phyloP scores from a whole-genome alignment of 345 rosid genomes.

The Zanthoxylum bungeanum region DNA sequence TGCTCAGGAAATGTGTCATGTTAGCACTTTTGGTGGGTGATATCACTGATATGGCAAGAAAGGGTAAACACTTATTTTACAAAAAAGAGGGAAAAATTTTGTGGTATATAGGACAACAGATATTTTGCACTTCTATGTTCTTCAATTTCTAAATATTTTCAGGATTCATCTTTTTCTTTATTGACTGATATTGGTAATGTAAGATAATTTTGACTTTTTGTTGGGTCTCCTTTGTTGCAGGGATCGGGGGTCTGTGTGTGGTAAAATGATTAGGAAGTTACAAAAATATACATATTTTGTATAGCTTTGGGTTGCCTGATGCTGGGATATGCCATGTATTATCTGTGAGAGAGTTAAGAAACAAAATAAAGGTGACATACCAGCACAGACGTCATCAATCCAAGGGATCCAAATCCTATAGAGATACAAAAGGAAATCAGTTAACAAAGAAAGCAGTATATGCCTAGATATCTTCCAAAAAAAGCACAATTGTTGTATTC shows the following conservation, averaged over 20 bases:
- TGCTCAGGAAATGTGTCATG: not conserved
- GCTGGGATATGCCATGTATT: not conserved
- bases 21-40: not conserved
- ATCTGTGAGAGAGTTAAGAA: not conserved
- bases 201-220: not conserved
- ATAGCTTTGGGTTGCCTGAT: not conserved
- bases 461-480: not conserved
- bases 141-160: not conserved
- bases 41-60: not conserved
- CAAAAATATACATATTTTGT: not conserved
- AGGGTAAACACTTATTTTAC: too few species aligned
- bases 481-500: not conserved
- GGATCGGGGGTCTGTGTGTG: not conserved
- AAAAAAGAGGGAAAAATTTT: not conserved
- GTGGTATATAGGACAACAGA: not conserved
- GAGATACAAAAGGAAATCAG: slow-evolving; percentile 13
- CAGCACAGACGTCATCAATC: slow-evolving; percentile 98
- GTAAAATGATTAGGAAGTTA: not conserved
- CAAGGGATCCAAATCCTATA: slow-evolving; percentile 96
- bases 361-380: slow-evolving; percentile 31
- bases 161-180: not conserved
- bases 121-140: not conserved
- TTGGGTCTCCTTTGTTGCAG: not conserved
- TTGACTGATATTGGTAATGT: not conserved
- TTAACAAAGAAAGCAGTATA: slow-evolving; percentile 1